Conservation (phyloP, 306 rosid genomes). For the Aeschynomene evenia region DNA sequence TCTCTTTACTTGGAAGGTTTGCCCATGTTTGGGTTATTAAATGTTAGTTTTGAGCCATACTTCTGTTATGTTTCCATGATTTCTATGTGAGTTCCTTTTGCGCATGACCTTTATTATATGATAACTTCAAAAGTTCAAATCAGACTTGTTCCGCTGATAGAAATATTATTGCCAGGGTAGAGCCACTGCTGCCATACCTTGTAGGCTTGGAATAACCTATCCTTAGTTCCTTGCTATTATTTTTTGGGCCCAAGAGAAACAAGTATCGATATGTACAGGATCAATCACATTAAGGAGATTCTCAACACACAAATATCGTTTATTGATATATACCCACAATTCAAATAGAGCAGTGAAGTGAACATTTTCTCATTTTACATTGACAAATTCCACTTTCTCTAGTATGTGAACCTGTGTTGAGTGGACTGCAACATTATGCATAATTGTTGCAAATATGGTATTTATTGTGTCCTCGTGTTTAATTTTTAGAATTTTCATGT, state of each 20-base stretch:
- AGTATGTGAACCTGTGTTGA: background rate
- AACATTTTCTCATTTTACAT: background rate
- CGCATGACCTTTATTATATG: background rate
- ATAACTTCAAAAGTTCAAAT: conserved; percentile 13
- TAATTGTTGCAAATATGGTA: background rate
- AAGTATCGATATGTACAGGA: background rate
- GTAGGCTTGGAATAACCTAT: background rate
- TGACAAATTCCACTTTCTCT: background rate
- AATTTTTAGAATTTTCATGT: background rate
- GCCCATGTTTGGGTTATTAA: background rate
- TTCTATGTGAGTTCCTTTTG: background rate
- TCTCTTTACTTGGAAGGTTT: background rate
- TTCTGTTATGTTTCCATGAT: conserved; percentile 18
- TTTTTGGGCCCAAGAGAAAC: conserved; percentile 5
- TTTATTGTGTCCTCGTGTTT: background rate
- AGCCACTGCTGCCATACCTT: background rate
- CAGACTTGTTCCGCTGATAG: background rate
- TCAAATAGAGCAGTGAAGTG: background rate
- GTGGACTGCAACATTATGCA: too few relatives aligned
- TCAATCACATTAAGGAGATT: background rate
- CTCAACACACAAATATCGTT: background rate
- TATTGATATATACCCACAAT: conserved; percentile 17
- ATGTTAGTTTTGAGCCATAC: conserved; percentile 19
- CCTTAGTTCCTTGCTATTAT: conserved; percentile 10
- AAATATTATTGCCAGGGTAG: conserved; percentile 11